Conservation (phyloP, 23 red algal genomes). For the Pyropia haitanensis region DNA sequence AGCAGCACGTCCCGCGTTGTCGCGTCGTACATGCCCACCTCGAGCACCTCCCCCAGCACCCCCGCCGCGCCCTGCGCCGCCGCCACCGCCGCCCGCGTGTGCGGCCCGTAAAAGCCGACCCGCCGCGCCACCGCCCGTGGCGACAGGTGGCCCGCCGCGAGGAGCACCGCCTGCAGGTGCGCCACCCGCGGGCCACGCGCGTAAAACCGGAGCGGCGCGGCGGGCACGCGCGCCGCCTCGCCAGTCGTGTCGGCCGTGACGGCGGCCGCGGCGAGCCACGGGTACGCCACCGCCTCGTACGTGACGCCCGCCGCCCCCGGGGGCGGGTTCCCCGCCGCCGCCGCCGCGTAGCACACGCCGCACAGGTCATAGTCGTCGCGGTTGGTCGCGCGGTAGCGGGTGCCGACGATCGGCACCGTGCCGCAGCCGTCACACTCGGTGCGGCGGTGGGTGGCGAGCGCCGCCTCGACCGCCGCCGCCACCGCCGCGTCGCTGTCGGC, state of each 20-base stretch:
- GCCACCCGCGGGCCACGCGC: slow-evolving; percentile 16
- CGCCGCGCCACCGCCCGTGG: slow-evolving; percentile 17
- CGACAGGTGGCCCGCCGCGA: slow-evolving; percentile 46
- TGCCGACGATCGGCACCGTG: slow-evolving; percentile 17
- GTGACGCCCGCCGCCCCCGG: background rate
- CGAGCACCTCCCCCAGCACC: slow-evolving; percentile 6
- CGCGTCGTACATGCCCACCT: slow-evolving; percentile 48
- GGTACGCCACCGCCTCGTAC: background rate
- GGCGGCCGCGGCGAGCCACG: background rate
- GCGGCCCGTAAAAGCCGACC: slow-evolving; percentile 33
- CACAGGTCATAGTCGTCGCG: slow-evolving; percentile 50
- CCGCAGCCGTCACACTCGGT: slow-evolving; percentile 49
- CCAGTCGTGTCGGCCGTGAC: background rate
- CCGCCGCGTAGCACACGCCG: slow-evolving; percentile 16
- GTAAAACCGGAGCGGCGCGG: slow-evolving; percentile 17
- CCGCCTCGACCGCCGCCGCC: background rate
- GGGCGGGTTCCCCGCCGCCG: background rate
- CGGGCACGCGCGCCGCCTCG: slow-evolving; percentile 2
- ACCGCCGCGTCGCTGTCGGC: background rate
- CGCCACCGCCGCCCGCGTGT: slow-evolving; percentile 24
- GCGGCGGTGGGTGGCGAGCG: slow-evolving; percentile 27
- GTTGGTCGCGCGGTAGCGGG: slow-evolving; percentile 23
- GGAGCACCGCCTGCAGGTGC: slow-evolving; percentile 41
- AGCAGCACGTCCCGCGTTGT: slow-evolving; percentile 28
- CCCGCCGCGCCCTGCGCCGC: slow-evolving; percentile 35